Evolutionary conservation across 208 protist genomes (phyloP), one percentile per base, ranked within the genome.

Genomic region (Acanthamoeba pearcei): DNA sequence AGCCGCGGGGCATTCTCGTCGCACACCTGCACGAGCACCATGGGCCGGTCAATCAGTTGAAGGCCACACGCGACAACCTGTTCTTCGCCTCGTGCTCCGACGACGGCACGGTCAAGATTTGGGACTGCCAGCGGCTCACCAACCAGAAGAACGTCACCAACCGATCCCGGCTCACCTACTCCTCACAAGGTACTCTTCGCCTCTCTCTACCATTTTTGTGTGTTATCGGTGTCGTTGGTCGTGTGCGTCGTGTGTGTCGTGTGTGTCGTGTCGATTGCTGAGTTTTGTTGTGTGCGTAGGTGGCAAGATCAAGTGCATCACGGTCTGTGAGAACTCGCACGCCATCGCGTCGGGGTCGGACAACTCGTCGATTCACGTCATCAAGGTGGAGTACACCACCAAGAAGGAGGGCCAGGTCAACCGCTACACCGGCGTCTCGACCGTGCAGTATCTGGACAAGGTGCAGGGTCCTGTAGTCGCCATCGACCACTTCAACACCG

Each of bases 41-140:
- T 5, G 94, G 88, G 9, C 46, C 88, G 24, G 88, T 97, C 5
- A 97, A 97, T 68, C 89, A 96, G 78, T 78, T 97, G 35, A 68
- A 70, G 78, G 96, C 96, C 8, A 90, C 95, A 22, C 88, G 57
- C 17, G 96, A 97, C 66, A 96, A 97, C 46, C 27, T 95, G 5
- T 97, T 97, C 70, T 97, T 97, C 94, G 96, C 95, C 24, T 95
- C 89, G 13, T 92, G 93, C 27, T 91, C 57, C 35, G 95, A 97
- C 85, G 96, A 97, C 86, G 96, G 96, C 15, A 97, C 95, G 0
- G 96, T 97, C 10, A 97, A 97, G 64, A 97, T 97, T 35, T 97
- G 96, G 96, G 95, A 97, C 88, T 95, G 95, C 29, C 68, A 96
- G 53, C 46, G 95, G 74, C 89, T 97, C 53, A 80, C 70, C 38